Percentiles rank a stretch among this genome's conserved stretches.
phyloP scores from a whole-genome alignment of 805 yeast species.

The Pichia heedii region DNA sequence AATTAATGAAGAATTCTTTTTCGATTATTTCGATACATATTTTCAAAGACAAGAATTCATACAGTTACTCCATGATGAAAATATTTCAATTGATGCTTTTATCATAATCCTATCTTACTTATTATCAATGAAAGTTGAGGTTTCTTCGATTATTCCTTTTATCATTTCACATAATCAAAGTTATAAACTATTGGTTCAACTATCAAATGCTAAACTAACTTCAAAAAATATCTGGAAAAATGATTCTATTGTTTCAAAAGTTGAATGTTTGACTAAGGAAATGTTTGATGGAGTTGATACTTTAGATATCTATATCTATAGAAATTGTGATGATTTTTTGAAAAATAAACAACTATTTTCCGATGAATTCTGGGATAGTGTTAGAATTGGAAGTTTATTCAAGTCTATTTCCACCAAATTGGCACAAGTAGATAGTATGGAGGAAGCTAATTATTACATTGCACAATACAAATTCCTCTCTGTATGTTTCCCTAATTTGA shows the following conservation, averaged over 20 bases:
- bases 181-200: constrained; percentile 14
- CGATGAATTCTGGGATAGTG: constrained; percentile 21
- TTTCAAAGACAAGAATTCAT: constrained; percentile 12
- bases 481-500: constrained; percentile 16
- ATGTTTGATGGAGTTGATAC: constrained; percentile 16
- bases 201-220: constrained; percentile 12
- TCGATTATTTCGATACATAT: constrained; percentile 26
- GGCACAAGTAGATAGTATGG: constrained; percentile 11
- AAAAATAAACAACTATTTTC: constrained; percentile 15
- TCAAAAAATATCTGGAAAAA: constrained; percentile 16
- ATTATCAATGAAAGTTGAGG: constrained; percentile 5
- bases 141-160: constrained; percentile 9
- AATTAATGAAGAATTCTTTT: constrained; percentile 31
- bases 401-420: constrained; percentile 11
- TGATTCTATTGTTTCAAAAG: constrained; percentile 13
- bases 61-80: constrained; percentile 7
- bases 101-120: constrained; percentile 12
- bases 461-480: constrained; percentile 20
- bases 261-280: constrained; percentile 20
- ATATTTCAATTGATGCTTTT: constrained; percentile 13
- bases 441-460: constrained; percentile 15
- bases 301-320: constrained; percentile 12
- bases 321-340: constrained; percentile 17
- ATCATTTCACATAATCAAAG: constrained; percentile 13
- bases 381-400: constrained; percentile 18